These are phyloP conservation scores for Ganoderma resinaceum DNA, from an alignment of 1,284 basidiomycete genomes.

Conservation along the genomic window DNA sequence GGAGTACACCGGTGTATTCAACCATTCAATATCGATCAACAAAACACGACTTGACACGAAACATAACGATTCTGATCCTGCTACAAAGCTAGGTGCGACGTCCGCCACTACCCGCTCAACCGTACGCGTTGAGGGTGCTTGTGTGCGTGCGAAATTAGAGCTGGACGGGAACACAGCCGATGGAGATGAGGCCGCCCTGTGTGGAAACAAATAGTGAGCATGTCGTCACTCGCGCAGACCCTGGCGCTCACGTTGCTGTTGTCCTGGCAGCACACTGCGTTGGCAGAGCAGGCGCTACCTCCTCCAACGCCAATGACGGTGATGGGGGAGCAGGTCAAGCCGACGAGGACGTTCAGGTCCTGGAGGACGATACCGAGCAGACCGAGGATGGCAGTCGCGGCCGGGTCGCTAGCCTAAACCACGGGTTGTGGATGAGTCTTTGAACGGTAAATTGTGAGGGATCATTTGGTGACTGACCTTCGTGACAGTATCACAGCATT, in stretches of 20 bases:
- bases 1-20: not conserved
- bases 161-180: slow-evolving; percentile 34
- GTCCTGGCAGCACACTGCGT: slow-evolving; percentile 35
- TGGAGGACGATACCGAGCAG: slow-evolving; percentile 31
- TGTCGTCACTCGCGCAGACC: not conserved
- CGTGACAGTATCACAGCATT: slow-evolving; percentile 35
- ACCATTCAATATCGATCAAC: not conserved
- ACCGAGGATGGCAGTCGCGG: slow-evolving; percentile 14
- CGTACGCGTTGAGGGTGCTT: not conserved
- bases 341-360: slow-evolving; percentile 28
- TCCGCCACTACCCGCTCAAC: not conserved
- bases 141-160: slow-evolving; percentile 16
- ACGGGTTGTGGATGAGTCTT: not conserved
- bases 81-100: not conserved
- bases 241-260: slow-evolving; percentile 31
- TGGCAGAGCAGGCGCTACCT: slow-evolving; percentile 20
- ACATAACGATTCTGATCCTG: not conserved
- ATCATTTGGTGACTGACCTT: slow-evolving; percentile 21
- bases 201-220: slow-evolving; percentile 1
- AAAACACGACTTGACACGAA: not conserved
- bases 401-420: slow-evolving; percentile 9
- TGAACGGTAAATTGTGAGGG: not conserved
- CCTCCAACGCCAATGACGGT: slow-evolving; percentile 27
- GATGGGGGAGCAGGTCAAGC: slow-evolving; percentile 35
- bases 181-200: slow-evolving; percentile 33